Conservation (phyloP, 2,329 filamentous ascomycete species). For the Gremmenia infestans region DNA sequence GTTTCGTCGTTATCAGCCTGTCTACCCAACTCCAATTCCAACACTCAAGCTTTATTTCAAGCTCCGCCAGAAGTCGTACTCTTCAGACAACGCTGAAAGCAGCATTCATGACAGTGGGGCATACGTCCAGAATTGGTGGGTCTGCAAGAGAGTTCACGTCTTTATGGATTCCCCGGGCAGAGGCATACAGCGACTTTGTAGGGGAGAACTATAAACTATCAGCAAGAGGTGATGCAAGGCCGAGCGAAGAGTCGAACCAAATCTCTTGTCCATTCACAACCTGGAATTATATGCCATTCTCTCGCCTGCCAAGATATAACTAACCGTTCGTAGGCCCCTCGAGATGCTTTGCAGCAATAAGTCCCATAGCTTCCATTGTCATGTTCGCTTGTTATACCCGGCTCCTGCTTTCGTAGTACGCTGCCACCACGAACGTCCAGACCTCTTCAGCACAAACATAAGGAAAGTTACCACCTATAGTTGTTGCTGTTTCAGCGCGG, state of each 20-base stretch:
- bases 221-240: neutral
- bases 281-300: conserved; percentile 53
- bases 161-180: conserved; percentile 45
- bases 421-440: conserved; percentile 66
- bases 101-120: conserved; percentile 39
- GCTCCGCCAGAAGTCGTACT: conserved; percentile 47
- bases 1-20: neutral
- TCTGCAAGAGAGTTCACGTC: conserved; percentile 56
- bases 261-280: conserved; percentile 42
- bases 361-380: conserved; percentile 60
- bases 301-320: conserved; percentile 71
- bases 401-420: conserved; percentile 63
- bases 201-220: conserved; percentile 37
- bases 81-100: conserved; percentile 49
- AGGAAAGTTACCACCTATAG: conserved; percentile 65
- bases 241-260: neutral
- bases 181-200: conserved; percentile 41
- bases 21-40: conserved; percentile 44
- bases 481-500: conserved; percentile 54
- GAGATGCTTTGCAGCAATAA: conserved; percentile 56
- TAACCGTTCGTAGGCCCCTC: conserved; percentile 52
- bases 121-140: conserved; percentile 57
- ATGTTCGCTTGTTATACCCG: conserved; percentile 60
- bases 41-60: conserved; percentile 53
- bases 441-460: conserved; percentile 53